Conservation (phyloP, 2,329 filamentous ascomycete species). For the Colletotrichum liriopes region DNA sequence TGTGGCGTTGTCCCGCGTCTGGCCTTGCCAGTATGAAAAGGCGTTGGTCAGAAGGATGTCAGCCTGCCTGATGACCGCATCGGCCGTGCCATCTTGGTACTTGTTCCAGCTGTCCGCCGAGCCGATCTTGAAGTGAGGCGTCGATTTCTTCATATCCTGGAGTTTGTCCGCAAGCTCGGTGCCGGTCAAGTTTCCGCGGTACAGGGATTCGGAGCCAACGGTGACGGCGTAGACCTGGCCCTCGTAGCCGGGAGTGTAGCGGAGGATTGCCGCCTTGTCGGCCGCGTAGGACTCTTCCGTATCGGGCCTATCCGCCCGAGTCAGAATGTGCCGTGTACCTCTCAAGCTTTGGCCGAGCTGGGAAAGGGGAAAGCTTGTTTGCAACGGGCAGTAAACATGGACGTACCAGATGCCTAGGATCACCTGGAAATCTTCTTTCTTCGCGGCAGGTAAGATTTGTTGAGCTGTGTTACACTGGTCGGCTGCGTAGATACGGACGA, state of each 20-base stretch:
- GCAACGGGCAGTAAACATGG: constrained; percentile 46
- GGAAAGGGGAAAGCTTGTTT: background rate
- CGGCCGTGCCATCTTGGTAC: constrained; percentile 77
- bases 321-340: constrained; percentile 3
- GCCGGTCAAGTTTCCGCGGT: constrained; percentile 78
- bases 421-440: constrained; percentile 76
- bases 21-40: constrained; percentile 82
- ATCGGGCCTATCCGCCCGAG: constrained; percentile 66
- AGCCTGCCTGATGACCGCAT: constrained; percentile 72
- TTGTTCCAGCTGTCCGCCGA: constrained; percentile 84
- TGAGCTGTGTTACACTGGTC: constrained; percentile 76
- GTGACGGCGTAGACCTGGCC: constrained; percentile 78
- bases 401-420: constrained; percentile 80
- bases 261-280: constrained; percentile 69
- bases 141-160: constrained; percentile 69
- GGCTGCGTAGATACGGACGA: constrained; percentile 78
- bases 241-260: constrained; percentile 63
- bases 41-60: constrained; percentile 77
- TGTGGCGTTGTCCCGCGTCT: constrained; percentile 67
- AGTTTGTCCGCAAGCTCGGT: constrained; percentile 73
- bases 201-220: constrained; percentile 80
- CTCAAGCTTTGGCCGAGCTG: background rate
- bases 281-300: constrained; percentile 72
- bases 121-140: constrained; percentile 72
- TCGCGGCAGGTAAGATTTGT: constrained; percentile 76